phyloP scores from a whole-genome alignment of 768 basidiomycete genomes.

The Russula abietina region DNA sequence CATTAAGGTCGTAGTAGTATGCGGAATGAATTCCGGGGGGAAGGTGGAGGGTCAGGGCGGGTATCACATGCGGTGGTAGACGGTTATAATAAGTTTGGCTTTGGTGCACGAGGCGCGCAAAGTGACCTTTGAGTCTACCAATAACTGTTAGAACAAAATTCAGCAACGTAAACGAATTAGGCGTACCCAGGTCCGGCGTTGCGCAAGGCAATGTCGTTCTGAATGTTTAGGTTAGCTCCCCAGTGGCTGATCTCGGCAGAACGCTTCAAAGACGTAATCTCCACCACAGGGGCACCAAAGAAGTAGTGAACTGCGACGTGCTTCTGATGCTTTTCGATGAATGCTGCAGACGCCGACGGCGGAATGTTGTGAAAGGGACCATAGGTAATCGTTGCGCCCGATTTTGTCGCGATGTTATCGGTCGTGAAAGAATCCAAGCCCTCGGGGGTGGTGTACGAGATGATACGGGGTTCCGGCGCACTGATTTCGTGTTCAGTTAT shows the following conservation, averaged over 20 bases:
- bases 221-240: slow-evolving; percentile 90
- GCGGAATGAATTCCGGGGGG: slow-evolving; percentile 76
- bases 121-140: slow-evolving; percentile 85
- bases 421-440: slow-evolving; percentile 51
- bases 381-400: slow-evolving; percentile 78
- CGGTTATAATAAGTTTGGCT: slow-evolving; percentile 63
- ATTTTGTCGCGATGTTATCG: slow-evolving; percentile 60
- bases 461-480: slow-evolving; percentile 61
- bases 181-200: slow-evolving; percentile 89
- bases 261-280: slow-evolving; percentile 66
- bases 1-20: slow-evolving; percentile 89
- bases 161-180: background rate
- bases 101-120: slow-evolving; percentile 88
- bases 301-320: slow-evolving; percentile 70
- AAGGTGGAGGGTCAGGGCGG: slow-evolving; percentile 69
- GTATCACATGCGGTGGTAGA: slow-evolving; percentile 62
- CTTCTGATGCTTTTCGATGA: slow-evolving; percentile 57
- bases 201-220: slow-evolving; percentile 79
- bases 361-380: slow-evolving; percentile 81
- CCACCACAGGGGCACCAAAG: slow-evolving; percentile 75
- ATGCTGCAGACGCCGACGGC: slow-evolving; percentile 49
- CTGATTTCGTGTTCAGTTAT: slow-evolving; percentile 35
- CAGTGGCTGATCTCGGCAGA: slow-evolving; percentile 92
- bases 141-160: slow-evolving; percentile 10
- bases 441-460: slow-evolving; percentile 66